These are phyloP conservation scores for Rugosomyces carneus DNA, from an alignment of 1,284 basidiomycete species.

Conservation along the genomic window DNA sequence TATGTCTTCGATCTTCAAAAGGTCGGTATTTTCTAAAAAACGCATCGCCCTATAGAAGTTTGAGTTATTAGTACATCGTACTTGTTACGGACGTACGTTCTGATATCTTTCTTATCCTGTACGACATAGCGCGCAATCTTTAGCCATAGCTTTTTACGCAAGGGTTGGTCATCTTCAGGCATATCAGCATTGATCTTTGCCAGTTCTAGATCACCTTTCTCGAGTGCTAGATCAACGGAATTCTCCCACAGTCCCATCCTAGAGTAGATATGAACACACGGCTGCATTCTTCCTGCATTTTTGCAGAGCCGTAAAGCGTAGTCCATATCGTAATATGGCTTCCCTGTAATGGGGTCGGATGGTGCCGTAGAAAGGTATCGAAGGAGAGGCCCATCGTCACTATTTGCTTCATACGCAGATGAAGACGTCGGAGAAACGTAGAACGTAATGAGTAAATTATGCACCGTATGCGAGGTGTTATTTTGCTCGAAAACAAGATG, in stretches of 20 bases:
- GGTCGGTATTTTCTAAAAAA: constrained; percentile 89
- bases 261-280: constrained; percentile 95
- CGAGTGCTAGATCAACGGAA: constrained; percentile 91
- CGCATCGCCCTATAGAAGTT: constrained; percentile 77
- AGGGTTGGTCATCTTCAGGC: constrained; percentile 81
- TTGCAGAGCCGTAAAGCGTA: constrained; percentile 94
- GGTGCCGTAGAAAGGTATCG: constrained; percentile 85
- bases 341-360: constrained; percentile 74
- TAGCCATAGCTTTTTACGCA: constrained; percentile 95
- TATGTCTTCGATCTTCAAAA: constrained; percentile 98
- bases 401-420: constrained; percentile 24
- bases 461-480: constrained; percentile 81
- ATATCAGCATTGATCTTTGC: constrained; percentile 93
- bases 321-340: constrained; percentile 95
- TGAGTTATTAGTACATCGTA: constrained; percentile 6
- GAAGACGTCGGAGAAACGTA: constrained; percentile 51
- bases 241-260: constrained; percentile 98
- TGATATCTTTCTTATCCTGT: constrained; percentile 95
- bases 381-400: constrained; percentile 78
- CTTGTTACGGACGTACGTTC: constrained; percentile 61
- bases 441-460: constrained; percentile 92
- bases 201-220: constrained; percentile 88
- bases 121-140: constrained; percentile 98
- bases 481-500: constrained; percentile 77
- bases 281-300: constrained; percentile 73